Conservation (phyloP, 192 early-diverging fungal species). For the Backusella liffmaniae region DNA sequence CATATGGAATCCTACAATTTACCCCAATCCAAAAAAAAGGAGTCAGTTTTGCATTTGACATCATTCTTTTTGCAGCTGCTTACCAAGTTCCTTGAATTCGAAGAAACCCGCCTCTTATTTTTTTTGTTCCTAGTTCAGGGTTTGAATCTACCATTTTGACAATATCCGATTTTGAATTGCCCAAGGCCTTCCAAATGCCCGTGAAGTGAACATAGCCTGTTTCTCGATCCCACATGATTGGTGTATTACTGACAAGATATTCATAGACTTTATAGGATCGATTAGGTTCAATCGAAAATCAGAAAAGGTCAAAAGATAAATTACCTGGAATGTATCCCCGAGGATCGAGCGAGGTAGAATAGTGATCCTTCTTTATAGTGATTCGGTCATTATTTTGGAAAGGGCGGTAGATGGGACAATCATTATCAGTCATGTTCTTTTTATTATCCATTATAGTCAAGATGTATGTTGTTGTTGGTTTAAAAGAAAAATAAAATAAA, state of each 20-base stretch:
- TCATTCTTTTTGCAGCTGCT: slow-evolving; percentile 7
- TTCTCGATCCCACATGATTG: slow-evolving; percentile 67
- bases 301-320: not conserved
- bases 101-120: slow-evolving; percentile 58
- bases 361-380: slow-evolving; percentile 50
- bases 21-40: not conserved
- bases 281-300: not conserved
- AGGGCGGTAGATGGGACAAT: slow-evolving; percentile 34
- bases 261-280: slow-evolving; percentile 47
- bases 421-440: slow-evolving; percentile 23
- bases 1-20: slow-evolving; percentile 43
- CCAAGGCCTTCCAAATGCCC: slow-evolving; percentile 60
- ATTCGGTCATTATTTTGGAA: slow-evolving; percentile 21
- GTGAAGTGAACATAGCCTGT: slow-evolving; percentile 60
- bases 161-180: slow-evolving; percentile 59
- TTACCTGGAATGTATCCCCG: slow-evolving; percentile 63
- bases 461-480: not conserved
- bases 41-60: not conserved
- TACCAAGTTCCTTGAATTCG: slow-evolving; percentile 66
- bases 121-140: slow-evolving; percentile 53
- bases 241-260: slow-evolving; percentile 54
- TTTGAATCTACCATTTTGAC: slow-evolving; percentile 62
- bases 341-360: slow-evolving; percentile 60
- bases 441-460: slow-evolving; percentile 2
- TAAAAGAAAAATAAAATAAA: slow-evolving; percentile 7